These are phyloP conservation scores for Ogataea chonburiensis DNA, from an alignment of 805 yeast species.

Conservation along the genomic window DNA sequence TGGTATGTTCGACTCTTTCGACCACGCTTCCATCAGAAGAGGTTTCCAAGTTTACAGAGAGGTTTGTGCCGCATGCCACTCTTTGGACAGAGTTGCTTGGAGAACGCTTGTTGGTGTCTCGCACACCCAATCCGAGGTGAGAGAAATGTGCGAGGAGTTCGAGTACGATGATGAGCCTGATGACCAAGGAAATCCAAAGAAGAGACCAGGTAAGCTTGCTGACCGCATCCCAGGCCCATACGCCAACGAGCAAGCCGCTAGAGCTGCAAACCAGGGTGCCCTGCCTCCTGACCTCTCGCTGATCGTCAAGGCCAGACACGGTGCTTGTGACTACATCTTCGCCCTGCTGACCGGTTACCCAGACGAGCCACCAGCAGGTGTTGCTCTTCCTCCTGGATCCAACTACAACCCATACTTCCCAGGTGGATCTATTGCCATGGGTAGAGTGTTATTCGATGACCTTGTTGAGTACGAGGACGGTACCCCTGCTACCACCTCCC, in stretches of 20 bases:
- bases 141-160: conserved; percentile 91
- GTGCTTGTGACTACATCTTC: conserved; percentile 94
- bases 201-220: conserved; percentile 97
- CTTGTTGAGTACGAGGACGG: conserved; percentile 99
- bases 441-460: conserved; percentile 95
- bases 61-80: conserved; percentile 99
- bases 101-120: conserved; percentile 97
- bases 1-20: conserved; percentile 88
- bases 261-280: conserved; percentile 99
- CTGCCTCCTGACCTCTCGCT: conserved; percentile 96
- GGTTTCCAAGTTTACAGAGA: conserved; percentile 98
- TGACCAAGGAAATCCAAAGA: conserved; percentile 95
- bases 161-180: conserved; percentile 97
- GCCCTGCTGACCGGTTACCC: conserved; percentile 97
- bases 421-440: conserved; percentile 99
- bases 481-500: conserved; percentile 96
- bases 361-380: conserved; percentile 99
- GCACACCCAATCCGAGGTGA: conserved; percentile 86
- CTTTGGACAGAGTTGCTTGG: conserved; percentile 96
- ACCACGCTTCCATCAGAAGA: conserved; percentile 95
- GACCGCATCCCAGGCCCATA: conserved; percentile 95
- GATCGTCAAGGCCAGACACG: conserved; percentile 98
- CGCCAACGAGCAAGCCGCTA: conserved; percentile 97
- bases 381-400: conserved; percentile 83
- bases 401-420: conserved; percentile 99